Conservation (phyloP, 495 filamentous ascomycete genomes). For the Penicilliopsis zonata region DNA sequence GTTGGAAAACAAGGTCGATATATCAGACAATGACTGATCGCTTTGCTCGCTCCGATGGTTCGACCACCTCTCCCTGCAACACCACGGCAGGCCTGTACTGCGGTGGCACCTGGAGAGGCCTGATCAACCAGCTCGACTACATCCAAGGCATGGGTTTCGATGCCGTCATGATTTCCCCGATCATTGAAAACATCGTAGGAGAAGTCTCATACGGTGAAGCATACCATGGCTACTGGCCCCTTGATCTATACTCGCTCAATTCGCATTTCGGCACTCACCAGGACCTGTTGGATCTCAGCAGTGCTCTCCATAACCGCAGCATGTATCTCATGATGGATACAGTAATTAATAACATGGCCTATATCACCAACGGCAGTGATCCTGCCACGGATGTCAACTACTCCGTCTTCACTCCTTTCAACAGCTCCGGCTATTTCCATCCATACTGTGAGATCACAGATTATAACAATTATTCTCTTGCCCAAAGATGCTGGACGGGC, state of each 20-base stretch:
- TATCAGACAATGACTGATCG: constrained; percentile 61
- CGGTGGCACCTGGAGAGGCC: constrained; percentile 55
- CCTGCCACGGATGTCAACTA: constrained; percentile 36
- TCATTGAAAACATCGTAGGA: constrained; percentile 41
- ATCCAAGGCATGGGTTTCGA: constrained; percentile 59
- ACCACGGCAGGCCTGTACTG: constrained; percentile 37
- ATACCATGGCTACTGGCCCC: constrained; percentile 61
- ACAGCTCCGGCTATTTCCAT: constrained; percentile 46
- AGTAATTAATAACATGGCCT: constrained; percentile 58
- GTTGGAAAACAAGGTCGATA: constrained; percentile 7
- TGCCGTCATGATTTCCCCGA: constrained; percentile 58
- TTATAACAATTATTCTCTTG: constrained; percentile 31
- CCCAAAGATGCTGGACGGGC: constrained; percentile 45
- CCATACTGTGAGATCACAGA: constrained; percentile 44
- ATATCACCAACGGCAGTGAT: constrained; percentile 26
- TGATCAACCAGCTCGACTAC: constrained; percentile 38
- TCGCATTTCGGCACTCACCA: constrained; percentile 45
- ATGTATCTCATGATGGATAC: constrained; percentile 65
- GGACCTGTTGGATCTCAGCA: constrained; percentile 43
- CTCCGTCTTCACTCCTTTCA: constrained; percentile 46
- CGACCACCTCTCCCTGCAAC: constrained; percentile 29
- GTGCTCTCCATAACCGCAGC: constrained; percentile 38
- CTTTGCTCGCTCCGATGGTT: constrained; percentile 49
- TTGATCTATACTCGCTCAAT: constrained; percentile 50
- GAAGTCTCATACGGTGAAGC: constrained; percentile 32